Conservation (phyloP, 106 monocot species). For the Platanthera zijinensis region DNA sequence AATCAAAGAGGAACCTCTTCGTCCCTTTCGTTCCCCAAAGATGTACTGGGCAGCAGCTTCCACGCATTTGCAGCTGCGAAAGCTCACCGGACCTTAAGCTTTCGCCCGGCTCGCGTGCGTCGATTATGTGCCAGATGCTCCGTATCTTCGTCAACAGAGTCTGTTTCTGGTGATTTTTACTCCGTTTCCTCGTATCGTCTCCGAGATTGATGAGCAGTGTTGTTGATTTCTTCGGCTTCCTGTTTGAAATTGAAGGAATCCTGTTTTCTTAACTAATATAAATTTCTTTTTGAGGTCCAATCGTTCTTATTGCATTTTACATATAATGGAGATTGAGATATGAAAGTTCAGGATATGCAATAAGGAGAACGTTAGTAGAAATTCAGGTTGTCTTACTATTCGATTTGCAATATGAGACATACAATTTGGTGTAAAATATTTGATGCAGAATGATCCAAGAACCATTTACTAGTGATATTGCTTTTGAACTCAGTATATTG, state of each 20-base stretch:
- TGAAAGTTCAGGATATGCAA: background rate
- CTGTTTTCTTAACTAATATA: background rate
- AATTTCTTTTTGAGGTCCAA: background rate
- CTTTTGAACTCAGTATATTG: too few species aligned
- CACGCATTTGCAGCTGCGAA: background rate
- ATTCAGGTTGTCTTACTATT: background rate
- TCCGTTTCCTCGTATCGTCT: background rate
- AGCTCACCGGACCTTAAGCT: background rate
- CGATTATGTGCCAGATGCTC: constrained; percentile 31
- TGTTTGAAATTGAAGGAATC: background rate
- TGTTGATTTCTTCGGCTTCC: background rate
- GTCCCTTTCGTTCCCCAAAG: constrained; percentile 1
- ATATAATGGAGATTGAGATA: background rate
- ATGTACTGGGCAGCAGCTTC: constrained; percentile 15
- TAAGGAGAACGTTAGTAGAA: background rate
- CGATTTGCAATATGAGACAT: too few species aligned
- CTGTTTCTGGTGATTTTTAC: constrained; percentile 38
- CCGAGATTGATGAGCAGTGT: background rate
- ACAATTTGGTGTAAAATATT: too few species aligned
- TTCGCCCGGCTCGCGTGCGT: background rate
- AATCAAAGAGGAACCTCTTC: background rate
- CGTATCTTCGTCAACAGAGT: constrained; percentile 28
- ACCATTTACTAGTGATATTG: too few species aligned
- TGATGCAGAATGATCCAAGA: too few species aligned
- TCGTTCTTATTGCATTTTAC: background rate